Conservation (phyloP, 768 basidiomycete species). For the Strobilomyces confusus region DNA sequence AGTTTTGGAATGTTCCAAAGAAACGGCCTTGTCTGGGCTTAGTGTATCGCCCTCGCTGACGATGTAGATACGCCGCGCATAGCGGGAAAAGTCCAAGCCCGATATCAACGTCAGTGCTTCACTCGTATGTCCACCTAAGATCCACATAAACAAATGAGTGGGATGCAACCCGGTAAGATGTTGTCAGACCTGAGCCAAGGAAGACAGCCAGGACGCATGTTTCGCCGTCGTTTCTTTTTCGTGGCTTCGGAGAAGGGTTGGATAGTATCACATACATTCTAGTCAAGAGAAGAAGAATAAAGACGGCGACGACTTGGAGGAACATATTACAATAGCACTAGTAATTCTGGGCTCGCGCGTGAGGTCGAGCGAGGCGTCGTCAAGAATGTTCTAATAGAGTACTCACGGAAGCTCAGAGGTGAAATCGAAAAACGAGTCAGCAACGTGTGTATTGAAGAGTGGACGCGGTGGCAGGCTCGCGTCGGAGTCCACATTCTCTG, state of each 20-base stretch:
- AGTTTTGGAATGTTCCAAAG: constrained; percentile 49
- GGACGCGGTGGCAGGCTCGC: too few relatives aligned
- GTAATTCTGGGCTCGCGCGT: not conserved
- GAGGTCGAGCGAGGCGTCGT: not conserved
- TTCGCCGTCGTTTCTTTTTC: constrained; percentile 12
- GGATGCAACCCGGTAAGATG: not conserved
- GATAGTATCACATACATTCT: constrained; percentile 20
- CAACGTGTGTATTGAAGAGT: too few relatives aligned
- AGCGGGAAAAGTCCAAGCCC: constrained; percentile 69
- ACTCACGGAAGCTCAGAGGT: too few relatives aligned
- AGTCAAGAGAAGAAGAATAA: constrained; percentile 15
- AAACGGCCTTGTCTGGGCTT: constrained; percentile 65
- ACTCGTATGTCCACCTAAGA: constrained; percentile 86
- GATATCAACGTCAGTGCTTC: constrained; percentile 77
- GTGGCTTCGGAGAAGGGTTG: constrained; percentile 9
- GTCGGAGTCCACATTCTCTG: not conserved
- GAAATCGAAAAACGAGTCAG: not conserved
- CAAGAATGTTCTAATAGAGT: too few relatives aligned
- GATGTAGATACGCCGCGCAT: constrained; percentile 75
- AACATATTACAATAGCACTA: constrained; percentile 10
- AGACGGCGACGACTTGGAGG: constrained; percentile 1
- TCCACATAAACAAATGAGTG: constrained; percentile 9
- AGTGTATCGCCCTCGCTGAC: constrained; percentile 77
- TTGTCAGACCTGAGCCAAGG: constrained; percentile 76
- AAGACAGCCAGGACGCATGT: constrained; percentile 71